Evolutionary conservation across 108 stramenopile species (phyloP).

Genomic region (Chaetoceros tenuissimus): DNA sequence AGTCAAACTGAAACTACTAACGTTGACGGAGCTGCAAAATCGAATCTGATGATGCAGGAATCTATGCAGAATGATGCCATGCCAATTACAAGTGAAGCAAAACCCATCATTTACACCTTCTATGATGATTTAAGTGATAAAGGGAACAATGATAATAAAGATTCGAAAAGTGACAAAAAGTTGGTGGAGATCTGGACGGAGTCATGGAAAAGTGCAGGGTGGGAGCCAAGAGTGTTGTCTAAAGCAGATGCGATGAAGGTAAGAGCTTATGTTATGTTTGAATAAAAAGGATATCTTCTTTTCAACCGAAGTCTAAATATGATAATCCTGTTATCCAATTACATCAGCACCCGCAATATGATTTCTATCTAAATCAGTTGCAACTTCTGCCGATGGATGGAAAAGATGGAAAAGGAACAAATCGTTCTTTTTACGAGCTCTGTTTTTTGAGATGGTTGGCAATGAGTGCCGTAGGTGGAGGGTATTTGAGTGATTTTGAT

Average conservation of each 20-base stretch:
- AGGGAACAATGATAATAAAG: conserved; percentile 12
- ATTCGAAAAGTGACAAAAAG: too few species aligned
- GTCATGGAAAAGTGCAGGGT: conserved; percentile 16
- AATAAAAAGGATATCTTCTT: too few species aligned
- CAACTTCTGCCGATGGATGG: too few species aligned
- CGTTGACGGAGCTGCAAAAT: too few species aligned
- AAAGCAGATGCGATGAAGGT: conserved; percentile 3
- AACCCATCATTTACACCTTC: conserved; percentile 13
- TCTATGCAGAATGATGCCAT: too few species aligned
- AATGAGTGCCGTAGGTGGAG: conserved; percentile 17
- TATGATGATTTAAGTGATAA: conserved; percentile 3
- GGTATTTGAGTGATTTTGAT: conserved; percentile 19
- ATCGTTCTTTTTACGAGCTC: too few species aligned
- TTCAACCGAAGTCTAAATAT: too few species aligned
- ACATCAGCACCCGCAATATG: conserved; percentile 4
- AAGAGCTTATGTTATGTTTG: too few species aligned
- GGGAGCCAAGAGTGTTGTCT: conserved; percentile 10
- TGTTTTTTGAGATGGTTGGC: conserved; percentile 10
- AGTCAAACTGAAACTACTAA: too few species aligned
- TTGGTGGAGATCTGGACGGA: conserved; percentile 15
- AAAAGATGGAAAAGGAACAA: too few species aligned
- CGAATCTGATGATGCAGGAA: too few species aligned
- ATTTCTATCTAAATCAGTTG: conserved; percentile 4
- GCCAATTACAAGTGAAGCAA: too few species aligned
- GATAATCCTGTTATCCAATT: neutral